phyloP scores from a whole-genome alignment of 2,329 filamentous ascomycete genomes.

The Fusarium sp. region DNA sequence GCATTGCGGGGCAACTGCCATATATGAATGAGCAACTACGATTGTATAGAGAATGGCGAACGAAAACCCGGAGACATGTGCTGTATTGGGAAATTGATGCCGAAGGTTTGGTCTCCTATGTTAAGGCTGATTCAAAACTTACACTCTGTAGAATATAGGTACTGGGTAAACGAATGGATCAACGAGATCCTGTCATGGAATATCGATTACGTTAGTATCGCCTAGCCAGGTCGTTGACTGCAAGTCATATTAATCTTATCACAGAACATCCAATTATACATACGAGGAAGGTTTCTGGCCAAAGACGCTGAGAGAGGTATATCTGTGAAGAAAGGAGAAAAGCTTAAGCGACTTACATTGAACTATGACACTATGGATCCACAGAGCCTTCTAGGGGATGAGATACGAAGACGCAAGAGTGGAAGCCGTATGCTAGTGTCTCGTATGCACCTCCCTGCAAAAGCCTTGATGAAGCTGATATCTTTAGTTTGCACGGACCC shows the following conservation, averaged over 20 bases:
- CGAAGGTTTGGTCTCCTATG: background rate
- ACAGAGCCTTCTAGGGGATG: background rate
- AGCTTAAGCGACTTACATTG: constrained; percentile 5
- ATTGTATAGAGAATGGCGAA: constrained; percentile 8
- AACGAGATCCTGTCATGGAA: constrained; percentile 13
- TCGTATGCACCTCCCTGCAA: background rate
- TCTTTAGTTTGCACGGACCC: constrained; percentile 7
- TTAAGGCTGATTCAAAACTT: background rate
- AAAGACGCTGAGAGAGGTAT: constrained; percentile 3
- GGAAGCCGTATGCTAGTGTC: constrained; percentile 2
- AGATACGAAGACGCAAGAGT: background rate
- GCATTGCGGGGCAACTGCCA: constrained; percentile 10
- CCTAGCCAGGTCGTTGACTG: background rate
- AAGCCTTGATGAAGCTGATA: background rate
- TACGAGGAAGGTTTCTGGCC: constrained; percentile 5
- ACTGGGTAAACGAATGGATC: constrained; percentile 16
- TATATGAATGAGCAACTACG: constrained; percentile 15
- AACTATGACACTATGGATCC: constrained; percentile 11
- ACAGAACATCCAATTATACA: constrained; percentile 9
- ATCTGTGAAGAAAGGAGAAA: constrained; percentile 5
- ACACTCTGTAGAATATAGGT: constrained; percentile 4
- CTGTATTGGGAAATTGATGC: constrained; percentile 18
- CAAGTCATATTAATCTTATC: background rate
- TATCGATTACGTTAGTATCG: background rate
- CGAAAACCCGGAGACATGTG: constrained; percentile 11